Evolutionary conservation across 2,329 filamentous ascomycete genomes (phyloP).

Genomic region (Phyllosticta capitalensis): DNA sequence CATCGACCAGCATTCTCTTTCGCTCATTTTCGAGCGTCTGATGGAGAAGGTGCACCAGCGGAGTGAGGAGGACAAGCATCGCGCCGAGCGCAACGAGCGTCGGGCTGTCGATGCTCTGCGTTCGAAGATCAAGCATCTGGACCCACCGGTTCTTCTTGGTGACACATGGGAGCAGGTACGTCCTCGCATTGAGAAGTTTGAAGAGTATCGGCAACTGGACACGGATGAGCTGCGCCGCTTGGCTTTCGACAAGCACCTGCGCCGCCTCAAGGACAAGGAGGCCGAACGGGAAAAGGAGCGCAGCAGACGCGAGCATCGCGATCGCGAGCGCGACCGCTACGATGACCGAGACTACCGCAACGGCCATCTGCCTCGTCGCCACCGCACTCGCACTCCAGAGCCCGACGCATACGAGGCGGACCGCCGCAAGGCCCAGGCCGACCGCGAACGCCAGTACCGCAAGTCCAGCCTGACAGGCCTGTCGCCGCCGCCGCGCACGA

Average conservation of each 20-base stretch:
- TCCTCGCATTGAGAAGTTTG: slow-evolving; percentile 65
- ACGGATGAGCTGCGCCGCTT: slow-evolving; percentile 73
- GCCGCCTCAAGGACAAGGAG: slow-evolving; percentile 83
- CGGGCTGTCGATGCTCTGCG: slow-evolving; percentile 76
- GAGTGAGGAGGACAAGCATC: slow-evolving; percentile 71
- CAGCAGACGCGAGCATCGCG: slow-evolving; percentile 35
- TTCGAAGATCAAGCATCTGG: slow-evolving; percentile 77
- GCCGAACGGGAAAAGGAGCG: slow-evolving; percentile 58
- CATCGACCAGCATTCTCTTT: slow-evolving; percentile 70
- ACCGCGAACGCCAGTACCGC: slow-evolving; percentile 87
- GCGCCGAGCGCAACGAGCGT: slow-evolving; percentile 76
- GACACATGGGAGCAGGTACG: slow-evolving; percentile 88
- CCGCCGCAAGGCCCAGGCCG: slow-evolving; percentile 82
- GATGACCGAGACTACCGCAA: slow-evolving; percentile 37
- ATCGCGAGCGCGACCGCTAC: slow-evolving; percentile 37
- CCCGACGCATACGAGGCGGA: slow-evolving; percentile 92
- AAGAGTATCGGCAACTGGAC: slow-evolving; percentile 75
- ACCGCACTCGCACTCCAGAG: slow-evolving; percentile 75
- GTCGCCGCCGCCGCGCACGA: slow-evolving; percentile 40
- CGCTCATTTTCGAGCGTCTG: slow-evolving; percentile 76
- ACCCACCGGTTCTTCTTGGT: slow-evolving; percentile 65
- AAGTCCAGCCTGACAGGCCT: slow-evolving; percentile 62
- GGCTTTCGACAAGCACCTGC: slow-evolving; percentile 87
- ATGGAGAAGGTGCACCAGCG: slow-evolving; percentile 78
- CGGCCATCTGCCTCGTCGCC: slow-evolving; percentile 31